Percentiles rank a stretch among this genome's conserved stretches.
Evolutionary conservation across 2,329 filamentous ascomycete species (phyloP).

Genomic region (Penicillium sp.): DNA sequence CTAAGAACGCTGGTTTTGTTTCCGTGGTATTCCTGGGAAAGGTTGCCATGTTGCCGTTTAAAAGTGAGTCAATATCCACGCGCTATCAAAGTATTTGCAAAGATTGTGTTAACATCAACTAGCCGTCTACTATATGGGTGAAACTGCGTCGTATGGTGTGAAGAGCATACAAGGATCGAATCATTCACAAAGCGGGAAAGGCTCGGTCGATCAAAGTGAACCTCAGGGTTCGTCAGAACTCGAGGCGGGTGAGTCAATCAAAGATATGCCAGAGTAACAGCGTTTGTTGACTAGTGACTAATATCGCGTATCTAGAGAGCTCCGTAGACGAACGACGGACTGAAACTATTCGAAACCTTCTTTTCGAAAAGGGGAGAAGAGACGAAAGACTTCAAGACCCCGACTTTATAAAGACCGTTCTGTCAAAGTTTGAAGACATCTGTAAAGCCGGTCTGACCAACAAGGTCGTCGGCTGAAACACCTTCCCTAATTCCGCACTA

Average conservation of each 20-base stretch:
- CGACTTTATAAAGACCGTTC: background rate
- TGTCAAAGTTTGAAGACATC: background rate
- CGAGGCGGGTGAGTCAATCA: background rate
- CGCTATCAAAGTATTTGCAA: background rate
- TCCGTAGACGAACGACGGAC: background rate
- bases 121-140: slow-evolving; percentile 20
- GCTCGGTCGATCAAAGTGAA: background rate
- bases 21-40: slow-evolving; percentile 18
- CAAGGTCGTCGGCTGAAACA: background rate
- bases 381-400: background rate
- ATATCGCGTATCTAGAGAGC: background rate
- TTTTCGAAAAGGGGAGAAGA: background rate
- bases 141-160: slow-evolving; percentile 16
- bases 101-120: background rate
- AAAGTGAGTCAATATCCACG: slow-evolving; percentile 7
- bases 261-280: background rate
- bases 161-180: background rate
- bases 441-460: background rate
- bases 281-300: background rate
- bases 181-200: background rate
- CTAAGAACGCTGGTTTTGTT: slow-evolving; percentile 9
- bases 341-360: background rate
- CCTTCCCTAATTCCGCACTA: background rate
- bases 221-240: background rate
- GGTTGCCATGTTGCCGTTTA: slow-evolving; percentile 16